A percentile compares a stretch with the other conserved stretches of the same genome.
Conservation (phyloP, 2,329 filamentous ascomycete genomes). For the Elsinoe perseae region DNA sequence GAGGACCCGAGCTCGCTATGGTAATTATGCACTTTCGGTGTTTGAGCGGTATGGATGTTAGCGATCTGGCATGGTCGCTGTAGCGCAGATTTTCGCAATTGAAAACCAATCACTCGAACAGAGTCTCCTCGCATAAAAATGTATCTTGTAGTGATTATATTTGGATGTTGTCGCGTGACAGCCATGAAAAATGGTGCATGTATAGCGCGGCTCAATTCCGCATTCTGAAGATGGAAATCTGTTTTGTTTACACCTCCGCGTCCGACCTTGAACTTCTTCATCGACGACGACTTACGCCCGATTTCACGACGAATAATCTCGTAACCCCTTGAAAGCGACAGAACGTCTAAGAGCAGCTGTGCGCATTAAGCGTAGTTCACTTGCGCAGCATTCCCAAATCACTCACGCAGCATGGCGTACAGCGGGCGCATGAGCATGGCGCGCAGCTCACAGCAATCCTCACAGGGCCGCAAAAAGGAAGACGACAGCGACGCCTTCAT, state of each 20-base stretch:
- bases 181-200: too few species aligned
- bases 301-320: not conserved
- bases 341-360: not conserved
- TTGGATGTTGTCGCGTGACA: too few species aligned
- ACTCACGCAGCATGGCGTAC: conserved; percentile 36
- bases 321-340: not conserved
- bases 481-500: conserved; percentile 45
- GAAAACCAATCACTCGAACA: not conserved
- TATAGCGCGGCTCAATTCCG: not conserved
- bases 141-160: not conserved
- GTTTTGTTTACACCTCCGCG: conserved; percentile 10
- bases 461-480: conserved; percentile 32
- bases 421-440: conserved; percentile 46
- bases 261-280: not conserved
- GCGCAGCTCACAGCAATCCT: conserved; percentile 32
- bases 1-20: not conserved
- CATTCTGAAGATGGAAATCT: conserved; percentile 13
- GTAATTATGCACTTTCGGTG: conserved; percentile 7
- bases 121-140: not conserved
- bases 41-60: not conserved
- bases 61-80: conserved; percentile 10
- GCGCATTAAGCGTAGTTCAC: too few species aligned
- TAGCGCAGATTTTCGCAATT: conserved; percentile 7
- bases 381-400: too few species aligned
- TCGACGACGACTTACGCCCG: not conserved